Base-by-base conservation (phyloP, 1,284 basidiomycete genomes). In the Clitocybe nebularis region DNA sequence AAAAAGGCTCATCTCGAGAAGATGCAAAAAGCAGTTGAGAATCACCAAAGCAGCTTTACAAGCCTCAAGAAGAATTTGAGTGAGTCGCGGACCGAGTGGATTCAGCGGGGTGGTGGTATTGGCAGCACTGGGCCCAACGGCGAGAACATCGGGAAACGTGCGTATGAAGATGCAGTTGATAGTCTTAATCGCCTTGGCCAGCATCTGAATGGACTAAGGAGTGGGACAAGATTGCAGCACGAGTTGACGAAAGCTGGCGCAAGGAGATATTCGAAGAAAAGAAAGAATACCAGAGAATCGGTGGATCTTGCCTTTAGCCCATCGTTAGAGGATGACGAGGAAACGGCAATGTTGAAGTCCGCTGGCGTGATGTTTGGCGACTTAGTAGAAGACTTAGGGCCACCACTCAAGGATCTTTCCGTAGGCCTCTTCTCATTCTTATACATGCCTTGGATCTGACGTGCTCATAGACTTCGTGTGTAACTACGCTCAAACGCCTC, bases 181-280 rank as follows among this genome's bases (percentile, higher is more conserved):
- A 85, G 82, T 49, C 71, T 97, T 55, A 93, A 88, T 47, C 72
- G 90, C 11, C 75, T 97, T 3, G 93, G 89, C 0, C 93, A 97
- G 57, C 93, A 96, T 66, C 65, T 96, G 29, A 92, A 86, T 39
- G 91, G 93, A 14, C 67, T 96, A 44, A 68, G 93, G 34, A 84
- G 87, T 45, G 88, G 91, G 0, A 91, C 87, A 2, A 75, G 80
- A 22, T 61, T 96, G 21, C 92, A 95, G 57, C 81, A 85, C 46
- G 87, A 93, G 37, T 63, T 96, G 23, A 79, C 85, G 13, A 75
- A 73, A 53, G 84, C 85, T 0, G 77, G 80, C 17, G 64, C 75
- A 5, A 77, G 73, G 19, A 75, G 71, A 44, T 56, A 60, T 34
- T 47, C 47, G 13, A 51, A 55, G 44, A 28, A 69, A 64, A 46